phyloP scores from a whole-genome alignment of 2,329 filamentous ascomycete genomes.

The Westerdykella ornata region DNA sequence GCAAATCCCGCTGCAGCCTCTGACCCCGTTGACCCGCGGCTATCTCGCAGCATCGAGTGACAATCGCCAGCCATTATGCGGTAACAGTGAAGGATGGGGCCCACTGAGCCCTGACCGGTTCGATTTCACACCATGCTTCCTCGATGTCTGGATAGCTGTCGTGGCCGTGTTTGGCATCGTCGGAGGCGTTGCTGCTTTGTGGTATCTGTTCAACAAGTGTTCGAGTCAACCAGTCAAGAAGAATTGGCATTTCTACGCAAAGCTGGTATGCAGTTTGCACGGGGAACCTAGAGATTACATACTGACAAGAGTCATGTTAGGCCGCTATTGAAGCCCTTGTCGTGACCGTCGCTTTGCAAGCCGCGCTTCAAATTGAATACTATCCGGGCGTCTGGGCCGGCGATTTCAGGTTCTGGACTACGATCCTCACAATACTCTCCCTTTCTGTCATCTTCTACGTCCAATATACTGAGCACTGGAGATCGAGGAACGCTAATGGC shows the following conservation, averaged over 20 bases:
- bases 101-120: conserved; percentile 80
- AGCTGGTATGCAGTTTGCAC: conserved; percentile 61
- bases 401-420: conserved; percentile 84
- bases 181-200: conserved; percentile 68
- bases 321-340: conserved; percentile 61
- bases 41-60: conserved; percentile 50
- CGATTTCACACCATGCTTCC: conserved; percentile 95
- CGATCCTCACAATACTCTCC: conserved; percentile 63
- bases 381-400: conserved; percentile 64
- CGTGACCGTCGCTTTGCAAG: conserved; percentile 62
- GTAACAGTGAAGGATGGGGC: conserved; percentile 90
- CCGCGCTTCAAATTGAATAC: conserved; percentile 65
- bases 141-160: conserved; percentile 78
- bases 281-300: conserved; percentile 1
- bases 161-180: conserved; percentile 76
- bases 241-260: conserved; percentile 89
- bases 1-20: conserved; percentile 32
- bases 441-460: conserved; percentile 67
- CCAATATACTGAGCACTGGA: conserved; percentile 80
- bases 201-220: conserved; percentile 68
- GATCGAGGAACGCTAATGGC: conserved; percentile 76
- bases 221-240: conserved; percentile 62
- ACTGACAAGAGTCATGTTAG: conserved; percentile 31
- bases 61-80: conserved; percentile 66
- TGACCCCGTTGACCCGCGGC: conserved; percentile 24